These are phyloP conservation scores for Biscogniauxia mediterranea DNA, from an alignment of 2,329 filamentous ascomycete species.

Conservation along the genomic window DNA sequence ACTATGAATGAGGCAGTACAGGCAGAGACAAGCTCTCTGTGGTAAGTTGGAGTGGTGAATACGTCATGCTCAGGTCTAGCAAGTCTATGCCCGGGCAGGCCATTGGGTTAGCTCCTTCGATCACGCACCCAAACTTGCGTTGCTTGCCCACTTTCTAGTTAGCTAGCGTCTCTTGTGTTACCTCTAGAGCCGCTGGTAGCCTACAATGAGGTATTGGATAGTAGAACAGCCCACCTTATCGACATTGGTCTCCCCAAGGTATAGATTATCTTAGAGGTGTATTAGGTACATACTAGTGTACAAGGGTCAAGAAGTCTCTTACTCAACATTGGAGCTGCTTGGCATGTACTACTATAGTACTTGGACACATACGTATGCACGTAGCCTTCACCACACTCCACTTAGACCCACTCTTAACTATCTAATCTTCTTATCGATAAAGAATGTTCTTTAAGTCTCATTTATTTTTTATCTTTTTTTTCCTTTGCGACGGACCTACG, in stretches of 20 bases:
- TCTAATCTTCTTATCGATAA: conserved; percentile 19
- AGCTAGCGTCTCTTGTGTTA: background rate
- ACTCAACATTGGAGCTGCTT: no score
- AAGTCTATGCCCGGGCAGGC: conserved; percentile 1
- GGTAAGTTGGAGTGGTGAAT: conserved; percentile 10
- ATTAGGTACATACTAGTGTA: no score
- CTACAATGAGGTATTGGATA: background rate
- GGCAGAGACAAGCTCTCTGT: background rate
- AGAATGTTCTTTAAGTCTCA: conserved; percentile 2
- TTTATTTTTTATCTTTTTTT: conserved; percentile 10
- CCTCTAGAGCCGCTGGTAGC: background rate
- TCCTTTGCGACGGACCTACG: no score
- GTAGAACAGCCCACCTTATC: no score
- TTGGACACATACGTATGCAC: no score
- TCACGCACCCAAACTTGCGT: background rate
- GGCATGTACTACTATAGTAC: no score
- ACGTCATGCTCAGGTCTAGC: conserved; percentile 15
- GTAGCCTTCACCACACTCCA: background rate
- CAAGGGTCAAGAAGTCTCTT: no score
- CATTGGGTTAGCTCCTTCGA: background rate
- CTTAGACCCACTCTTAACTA: background rate
- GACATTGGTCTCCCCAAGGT: no score
- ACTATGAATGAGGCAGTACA: conserved; percentile 10
- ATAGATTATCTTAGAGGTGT: no score
- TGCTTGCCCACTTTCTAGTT: background rate